Base-by-base conservation (phyloP, 306 rosid genomes). In the Astragalus membranaceus region DNA sequence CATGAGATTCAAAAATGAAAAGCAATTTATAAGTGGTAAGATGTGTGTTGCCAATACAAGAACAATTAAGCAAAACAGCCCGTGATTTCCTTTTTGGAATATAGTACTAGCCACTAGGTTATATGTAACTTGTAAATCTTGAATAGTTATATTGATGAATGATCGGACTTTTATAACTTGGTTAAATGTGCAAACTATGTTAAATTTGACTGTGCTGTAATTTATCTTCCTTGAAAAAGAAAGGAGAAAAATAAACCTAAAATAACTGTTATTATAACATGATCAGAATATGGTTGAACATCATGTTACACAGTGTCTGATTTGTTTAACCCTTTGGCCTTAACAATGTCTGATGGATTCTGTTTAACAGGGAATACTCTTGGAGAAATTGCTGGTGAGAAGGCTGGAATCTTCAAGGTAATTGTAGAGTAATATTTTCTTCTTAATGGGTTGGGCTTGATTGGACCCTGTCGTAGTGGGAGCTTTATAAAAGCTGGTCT, bases 391-490 rank as follows among this genome's bases (percentile, higher is more conserved):
- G 98, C 98, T 20, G 90, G 94, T 67, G 98, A 94, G 89, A 94
- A 94, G 82, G 98, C 98, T 61, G 96, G 98, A 67, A 94, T 94
- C 81, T 80, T 94, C 80, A 94, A 94, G 97, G 98, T 94, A 79
- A 70, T 36, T 57, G 53, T 64, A 12, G 73, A 76, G 61, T 61
- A 47, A 33, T 44, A 3, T 20, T 60, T 41, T 35, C 8, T 56
- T 47, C 12, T 17, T 42, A 56, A 61, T 61, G 14, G 33, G 14
- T 15, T 61, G 16, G 48, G 5, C 67, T 37, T 37, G 33, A 39
- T 17, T 61, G 67, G 5, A 39, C 50, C 33, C 15, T 16, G 32
- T 10, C 49, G 10, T 17, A 10, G 49, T 0, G 5, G 30, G 67
- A 16, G 33, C 49, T 16, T 39, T 61, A 37, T 16, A 55, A 56